phyloP scores from a whole-genome alignment of 192 early-diverging fungal genomes.

The Backusella circina region DNA sequence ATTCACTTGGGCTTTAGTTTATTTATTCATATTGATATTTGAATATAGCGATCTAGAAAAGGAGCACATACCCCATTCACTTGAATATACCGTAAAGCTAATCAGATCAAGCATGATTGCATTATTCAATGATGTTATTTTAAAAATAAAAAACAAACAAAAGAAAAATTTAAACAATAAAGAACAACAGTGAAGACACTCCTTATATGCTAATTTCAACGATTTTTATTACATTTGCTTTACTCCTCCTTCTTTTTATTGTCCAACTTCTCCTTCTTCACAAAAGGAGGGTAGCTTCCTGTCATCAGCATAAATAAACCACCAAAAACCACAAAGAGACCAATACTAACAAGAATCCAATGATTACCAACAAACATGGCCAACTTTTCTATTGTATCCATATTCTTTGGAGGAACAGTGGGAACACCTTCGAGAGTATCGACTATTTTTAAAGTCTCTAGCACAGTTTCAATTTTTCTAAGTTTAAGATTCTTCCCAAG shows the following conservation, averaged over 20 bases:
- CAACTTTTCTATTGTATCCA: background rate
- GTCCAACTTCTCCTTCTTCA: background rate
- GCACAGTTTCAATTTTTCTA: background rate
- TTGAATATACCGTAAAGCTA: no score
- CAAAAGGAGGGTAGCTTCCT: background rate
- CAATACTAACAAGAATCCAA: background rate
- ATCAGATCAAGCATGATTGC: no score
- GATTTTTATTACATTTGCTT: background rate
- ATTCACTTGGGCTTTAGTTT: no score
- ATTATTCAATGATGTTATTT: no score
- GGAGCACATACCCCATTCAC: no score
- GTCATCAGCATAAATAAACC: background rate
- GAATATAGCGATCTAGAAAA: no score
- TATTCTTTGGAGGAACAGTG: background rate
- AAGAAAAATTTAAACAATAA: background rate
- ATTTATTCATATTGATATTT: no score
- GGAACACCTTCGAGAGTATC: background rate
- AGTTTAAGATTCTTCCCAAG: background rate
- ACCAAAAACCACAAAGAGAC: background rate
- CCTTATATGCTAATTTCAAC: background rate
- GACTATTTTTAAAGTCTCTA: background rate
- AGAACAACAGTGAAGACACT: background rate
- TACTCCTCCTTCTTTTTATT: background rate
- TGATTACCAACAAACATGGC: background rate
- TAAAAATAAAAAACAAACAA: background rate